Evolutionary conservation across 139 green algal genomes (phyloP).

Genomic region (Gonium pectorale): DNA sequence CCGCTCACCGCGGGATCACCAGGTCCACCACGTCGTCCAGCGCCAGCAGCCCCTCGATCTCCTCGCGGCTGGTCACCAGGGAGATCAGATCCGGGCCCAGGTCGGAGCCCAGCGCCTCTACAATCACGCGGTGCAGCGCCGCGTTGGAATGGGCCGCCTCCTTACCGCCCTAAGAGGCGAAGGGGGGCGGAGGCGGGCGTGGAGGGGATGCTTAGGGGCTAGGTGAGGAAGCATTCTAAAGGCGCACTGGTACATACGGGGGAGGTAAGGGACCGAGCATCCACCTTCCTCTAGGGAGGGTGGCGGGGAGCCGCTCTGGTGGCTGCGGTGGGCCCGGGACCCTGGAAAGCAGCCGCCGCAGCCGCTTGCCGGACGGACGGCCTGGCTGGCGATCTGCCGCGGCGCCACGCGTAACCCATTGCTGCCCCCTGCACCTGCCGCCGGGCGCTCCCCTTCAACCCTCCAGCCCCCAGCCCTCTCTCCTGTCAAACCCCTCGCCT

Average conservation of each 20-base stretch:
- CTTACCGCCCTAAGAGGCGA: constrained; percentile 86
- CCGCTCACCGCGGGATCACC: constrained; percentile 89
- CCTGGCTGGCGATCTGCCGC: constrained; percentile 91
- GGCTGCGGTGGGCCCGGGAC: no score
- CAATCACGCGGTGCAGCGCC: constrained; percentile 87
- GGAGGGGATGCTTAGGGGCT: no score
- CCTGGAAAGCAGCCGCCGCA: no score
- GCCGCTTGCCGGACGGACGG: constrained; percentile 88
- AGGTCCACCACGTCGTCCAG: constrained; percentile 97
- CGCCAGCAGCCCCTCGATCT: constrained; percentile 92
- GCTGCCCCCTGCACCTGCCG: no score
- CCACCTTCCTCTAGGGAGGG: no score
- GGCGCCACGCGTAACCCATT: no score
- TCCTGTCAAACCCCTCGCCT: background rate
- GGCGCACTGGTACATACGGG: no score
- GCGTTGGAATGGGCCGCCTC: constrained; percentile 90
- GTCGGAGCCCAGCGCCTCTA: constrained; percentile 48
- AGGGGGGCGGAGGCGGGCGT: background rate
- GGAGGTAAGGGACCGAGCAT: no score
- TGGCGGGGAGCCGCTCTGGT: no score
- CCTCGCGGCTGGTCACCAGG: constrained; percentile 91
- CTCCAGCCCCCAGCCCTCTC: background rate
- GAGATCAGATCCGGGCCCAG: constrained; percentile 83
- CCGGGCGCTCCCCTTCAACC: no score
- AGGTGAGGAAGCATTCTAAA: no score